Conservation (phyloP, 2,329 filamentous ascomycete genomes). For the Talaromyces sp. region DNA sequence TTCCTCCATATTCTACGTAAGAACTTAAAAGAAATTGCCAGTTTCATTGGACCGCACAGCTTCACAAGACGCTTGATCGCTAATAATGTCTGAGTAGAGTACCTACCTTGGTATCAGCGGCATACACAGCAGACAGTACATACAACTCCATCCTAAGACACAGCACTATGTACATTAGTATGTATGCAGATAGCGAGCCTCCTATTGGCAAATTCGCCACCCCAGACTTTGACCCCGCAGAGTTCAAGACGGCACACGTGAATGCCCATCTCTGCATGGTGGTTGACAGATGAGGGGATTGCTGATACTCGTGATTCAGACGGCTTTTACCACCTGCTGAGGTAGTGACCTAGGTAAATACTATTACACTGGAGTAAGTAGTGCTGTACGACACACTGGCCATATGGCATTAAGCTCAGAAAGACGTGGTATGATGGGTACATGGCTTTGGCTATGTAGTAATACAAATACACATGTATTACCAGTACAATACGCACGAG, state of each 20-base stretch:
- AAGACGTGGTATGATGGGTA: background rate
- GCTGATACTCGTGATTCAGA: background rate
- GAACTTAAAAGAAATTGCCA: background rate
- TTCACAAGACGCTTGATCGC: background rate
- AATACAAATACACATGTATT: background rate
- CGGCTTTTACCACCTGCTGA: background rate
- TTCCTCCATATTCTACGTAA: background rate
- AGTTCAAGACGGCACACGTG: background rate
- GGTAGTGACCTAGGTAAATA: too few species aligned
- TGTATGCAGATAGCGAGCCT: background rate
- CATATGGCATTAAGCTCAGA: background rate
- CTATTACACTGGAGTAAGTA: too few species aligned
- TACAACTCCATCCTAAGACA: too few species aligned
- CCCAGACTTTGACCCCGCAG: constrained; percentile 11
- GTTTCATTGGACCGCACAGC: background rate
- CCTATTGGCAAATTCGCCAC: constrained; percentile 11
- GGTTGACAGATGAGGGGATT: background rate
- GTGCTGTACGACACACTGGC: too few species aligned
- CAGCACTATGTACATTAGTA: background rate
- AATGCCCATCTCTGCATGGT: background rate
- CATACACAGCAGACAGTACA: too few species aligned
- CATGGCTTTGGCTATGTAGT: background rate
- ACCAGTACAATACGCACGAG: background rate
- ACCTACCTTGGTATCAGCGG: background rate
- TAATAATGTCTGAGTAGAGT: background rate